Base-by-base conservation (phyloP, 192 early-diverging fungal genomes). In the Mortierella alpina region DNA sequence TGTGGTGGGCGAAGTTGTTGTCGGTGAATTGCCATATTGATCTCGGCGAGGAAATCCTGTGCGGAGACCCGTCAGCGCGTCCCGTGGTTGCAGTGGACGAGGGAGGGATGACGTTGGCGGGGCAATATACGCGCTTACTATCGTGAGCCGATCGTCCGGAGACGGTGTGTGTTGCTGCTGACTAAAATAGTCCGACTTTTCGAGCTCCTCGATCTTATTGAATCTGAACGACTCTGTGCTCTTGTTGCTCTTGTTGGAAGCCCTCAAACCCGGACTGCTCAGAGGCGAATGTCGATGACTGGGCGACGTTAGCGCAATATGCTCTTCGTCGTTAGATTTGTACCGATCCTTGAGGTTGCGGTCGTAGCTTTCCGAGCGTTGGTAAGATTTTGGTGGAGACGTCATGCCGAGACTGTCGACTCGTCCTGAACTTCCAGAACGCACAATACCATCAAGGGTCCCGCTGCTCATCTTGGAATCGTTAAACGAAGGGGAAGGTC, bases 281-380 rank as follows among this genome's bases (percentile, higher is more conserved):
- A 72, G n/a, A 7, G 70, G 70, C 12, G 69, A 80, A 13, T 59
- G 14, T 51, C 56, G 47, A 20, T 75, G 54, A 2, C 42, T 14
- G 11, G 70, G 64, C 4, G 62, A 45, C 31, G 70, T 80, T 14
- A 79, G 44, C 4, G 69, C 48, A 5, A 63, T 17, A 6, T 72
- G 56, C 13, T 80, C 77, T 15, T 80, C 77, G n/a, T 80, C 70
- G 5, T 31, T 31, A 39, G 59, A 41, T n/a, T 58, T 72, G 23
- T 58, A 80, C 17, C 77, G 70, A 53, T 72, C 77, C 59, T 72
- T 70, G 45, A 70, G 70, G 18, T 72, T 54, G 39, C 77, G 77
- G 31, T 80, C 77, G 8, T 65, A 70, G 17, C 77, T 80, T 2
- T 72, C 77, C 7, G 77, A 41, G 31, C 31, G 61, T 13, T 70